Evolutionary conservation across 1,139 yeast genomes (phyloP).

Genomic region (Magnusiomyces sp.): DNA sequence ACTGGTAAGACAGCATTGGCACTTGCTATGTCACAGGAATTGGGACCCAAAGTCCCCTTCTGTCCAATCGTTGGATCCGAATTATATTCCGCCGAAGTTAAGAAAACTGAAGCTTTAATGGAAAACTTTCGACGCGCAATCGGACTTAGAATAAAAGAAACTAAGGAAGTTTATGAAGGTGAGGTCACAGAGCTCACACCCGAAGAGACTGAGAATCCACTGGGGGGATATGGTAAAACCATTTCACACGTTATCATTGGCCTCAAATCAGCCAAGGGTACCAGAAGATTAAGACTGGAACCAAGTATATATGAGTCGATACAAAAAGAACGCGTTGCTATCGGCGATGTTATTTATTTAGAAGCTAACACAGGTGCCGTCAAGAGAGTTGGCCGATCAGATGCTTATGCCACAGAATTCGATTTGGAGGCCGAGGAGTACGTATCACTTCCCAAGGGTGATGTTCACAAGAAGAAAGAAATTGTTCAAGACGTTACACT

Average conservation of each 20-base stretch:
- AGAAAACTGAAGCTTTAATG: constrained; percentile 95
- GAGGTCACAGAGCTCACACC: constrained; percentile 95
- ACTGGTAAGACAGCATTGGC: constrained; percentile 98
- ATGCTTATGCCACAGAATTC: constrained; percentile 96
- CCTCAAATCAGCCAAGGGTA: constrained; percentile 90
- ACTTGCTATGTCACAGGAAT: constrained; percentile 88
- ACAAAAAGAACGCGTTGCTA: constrained; percentile 87
- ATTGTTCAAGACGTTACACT: constrained; percentile 95
- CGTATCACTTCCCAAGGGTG: constrained; percentile 97
- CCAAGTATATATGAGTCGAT: constrained; percentile 94
- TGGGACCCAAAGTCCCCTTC: constrained; percentile 97
- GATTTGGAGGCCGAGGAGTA: constrained; percentile 98
- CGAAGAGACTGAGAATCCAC: constrained; percentile 93
- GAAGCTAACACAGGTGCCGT: constrained; percentile 98
- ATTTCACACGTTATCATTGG: constrained; percentile 92
- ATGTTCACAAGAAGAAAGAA: constrained; percentile 96
- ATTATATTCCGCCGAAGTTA: constrained; percentile 92
- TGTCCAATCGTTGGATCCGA: constrained; percentile 97
- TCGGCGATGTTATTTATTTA: constrained; percentile 94
- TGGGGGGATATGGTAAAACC: constrained; percentile 97
- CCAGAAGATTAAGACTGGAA: constrained; percentile 84
- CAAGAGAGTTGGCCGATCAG: constrained; percentile 94
- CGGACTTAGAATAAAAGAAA: constrained; percentile 91
- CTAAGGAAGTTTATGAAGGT: constrained; percentile 97
- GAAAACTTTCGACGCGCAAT: constrained; percentile 95